A percentile compares a stretch with the other conserved stretches of the same genome.
Evolutionary conservation across 1,139 yeast genomes (phyloP).

Genomic region (Debaryomyces fabryi): DNA sequence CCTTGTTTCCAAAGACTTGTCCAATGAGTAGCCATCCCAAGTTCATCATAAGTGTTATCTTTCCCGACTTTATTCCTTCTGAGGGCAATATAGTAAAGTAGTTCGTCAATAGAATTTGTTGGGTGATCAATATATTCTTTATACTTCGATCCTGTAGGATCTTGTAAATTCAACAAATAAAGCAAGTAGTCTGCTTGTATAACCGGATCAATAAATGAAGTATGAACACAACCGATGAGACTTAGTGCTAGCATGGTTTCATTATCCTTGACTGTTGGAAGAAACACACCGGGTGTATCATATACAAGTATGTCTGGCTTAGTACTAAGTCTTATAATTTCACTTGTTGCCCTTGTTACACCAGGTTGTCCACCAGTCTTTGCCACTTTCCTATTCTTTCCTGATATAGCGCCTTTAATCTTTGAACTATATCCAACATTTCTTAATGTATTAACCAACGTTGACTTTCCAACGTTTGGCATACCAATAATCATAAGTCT

Average conservation of each 20-base stretch:
- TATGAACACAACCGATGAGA: slow-evolving; percentile 76
- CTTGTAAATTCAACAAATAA: slow-evolving; percentile 69
- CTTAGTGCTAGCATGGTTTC: slow-evolving; percentile 78
- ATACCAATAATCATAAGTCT: slow-evolving; percentile 82
- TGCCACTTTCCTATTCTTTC: slow-evolving; percentile 67
- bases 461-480: slow-evolving; percentile 99
- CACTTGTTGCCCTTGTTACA: slow-evolving; percentile 80
- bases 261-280: slow-evolving; percentile 69
- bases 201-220: slow-evolving; percentile 74
- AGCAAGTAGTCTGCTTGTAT: slow-evolving; percentile 85
- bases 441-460: slow-evolving; percentile 76
- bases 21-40: slow-evolving; percentile 71
- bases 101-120: slow-evolving; percentile 70
- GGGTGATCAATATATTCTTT: slow-evolving; percentile 57
- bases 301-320: slow-evolving; percentile 72
- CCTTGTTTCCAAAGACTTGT: slow-evolving; percentile 70
- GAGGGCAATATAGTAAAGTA: slow-evolving; percentile 59
- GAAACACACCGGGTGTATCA: slow-evolving; percentile 92
- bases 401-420: slow-evolving; percentile 25
- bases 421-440: slow-evolving; percentile 47
- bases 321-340: slow-evolving; percentile 63
- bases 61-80: slow-evolving; percentile 36
- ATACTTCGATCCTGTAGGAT: slow-evolving; percentile 48
- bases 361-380: slow-evolving; percentile 90
- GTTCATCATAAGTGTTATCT: slow-evolving; percentile 49